Evolutionary conservation across 257 asterid species (phyloP).

Genomic region (Mentha longifolia): DNA sequence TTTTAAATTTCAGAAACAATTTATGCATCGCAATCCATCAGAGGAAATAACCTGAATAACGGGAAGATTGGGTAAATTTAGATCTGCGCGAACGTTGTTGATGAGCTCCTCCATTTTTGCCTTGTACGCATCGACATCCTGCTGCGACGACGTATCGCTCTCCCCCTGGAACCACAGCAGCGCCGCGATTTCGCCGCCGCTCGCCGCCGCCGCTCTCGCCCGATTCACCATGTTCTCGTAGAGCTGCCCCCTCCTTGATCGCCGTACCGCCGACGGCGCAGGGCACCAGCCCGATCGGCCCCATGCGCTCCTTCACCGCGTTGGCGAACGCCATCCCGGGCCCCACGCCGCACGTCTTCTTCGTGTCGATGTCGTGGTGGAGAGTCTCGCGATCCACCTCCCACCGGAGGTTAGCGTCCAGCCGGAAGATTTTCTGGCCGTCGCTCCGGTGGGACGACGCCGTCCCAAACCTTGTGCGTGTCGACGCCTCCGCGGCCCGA

Average conservation of each 20-base stretch:
- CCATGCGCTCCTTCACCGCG: slow-evolving; percentile 59
- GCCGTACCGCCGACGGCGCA: slow-evolving; percentile 96
- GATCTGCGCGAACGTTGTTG: slow-evolving; percentile 60
- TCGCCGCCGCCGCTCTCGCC: slow-evolving; percentile 49
- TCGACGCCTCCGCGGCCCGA: slow-evolving; percentile 92
- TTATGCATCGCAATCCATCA: not conserved
- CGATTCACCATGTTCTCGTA: slow-evolving; percentile 78
- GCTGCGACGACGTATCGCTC: slow-evolving; percentile 73
- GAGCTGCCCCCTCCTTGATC: slow-evolving; percentile 79
- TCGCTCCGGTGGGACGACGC: slow-evolving; percentile 73
- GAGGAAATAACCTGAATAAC: slow-evolving; percentile 57
- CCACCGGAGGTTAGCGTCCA: slow-evolving; percentile 62
- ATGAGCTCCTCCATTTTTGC: slow-evolving; percentile 62
- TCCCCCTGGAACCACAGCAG: slow-evolving; percentile 96
- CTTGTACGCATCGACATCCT: slow-evolving; percentile 57
- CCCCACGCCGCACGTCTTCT: slow-evolving; percentile 83
- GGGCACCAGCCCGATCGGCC: slow-evolving; percentile 70
- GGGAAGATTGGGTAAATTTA: slow-evolving; percentile 63
- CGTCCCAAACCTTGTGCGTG: slow-evolving; percentile 68
- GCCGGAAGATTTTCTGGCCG: slow-evolving; percentile 58
- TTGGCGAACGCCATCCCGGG: slow-evolving; percentile 92
- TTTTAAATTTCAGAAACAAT: no score
- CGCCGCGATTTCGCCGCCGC: slow-evolving; percentile 63
- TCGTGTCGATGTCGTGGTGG: slow-evolving; percentile 82
- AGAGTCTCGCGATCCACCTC: slow-evolving; percentile 83